phyloP scores from a whole-genome alignment of 495 filamentous ascomycete genomes.

The Rusavskia elegans region DNA sequence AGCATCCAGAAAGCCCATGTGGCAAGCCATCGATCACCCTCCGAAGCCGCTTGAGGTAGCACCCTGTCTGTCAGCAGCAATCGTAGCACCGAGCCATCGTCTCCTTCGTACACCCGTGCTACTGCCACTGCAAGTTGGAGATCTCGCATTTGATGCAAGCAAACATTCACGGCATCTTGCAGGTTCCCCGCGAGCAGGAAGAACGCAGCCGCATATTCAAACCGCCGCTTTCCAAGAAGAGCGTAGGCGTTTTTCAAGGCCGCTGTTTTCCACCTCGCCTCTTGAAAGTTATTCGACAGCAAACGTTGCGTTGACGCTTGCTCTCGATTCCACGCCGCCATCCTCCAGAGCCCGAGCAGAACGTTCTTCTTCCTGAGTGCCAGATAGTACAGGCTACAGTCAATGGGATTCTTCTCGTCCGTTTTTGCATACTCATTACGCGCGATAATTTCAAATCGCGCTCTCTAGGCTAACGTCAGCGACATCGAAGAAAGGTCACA shows the following conservation, averaged over 20 bases:
- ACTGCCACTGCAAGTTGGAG: conserved; percentile 84
- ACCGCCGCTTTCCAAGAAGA: conserved; percentile 79
- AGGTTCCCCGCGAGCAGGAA: conserved; percentile 83
- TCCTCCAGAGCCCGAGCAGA: conserved; percentile 84
- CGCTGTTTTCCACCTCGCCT: conserved; percentile 73
- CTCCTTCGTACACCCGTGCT: conserved; percentile 76
- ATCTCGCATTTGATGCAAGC: conserved; percentile 70
- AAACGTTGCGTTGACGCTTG: conserved; percentile 62
- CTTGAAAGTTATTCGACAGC: conserved; percentile 73
- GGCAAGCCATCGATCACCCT: conserved; percentile 86
- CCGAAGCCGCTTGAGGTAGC: conserved; percentile 55
- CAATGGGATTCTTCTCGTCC: conserved; percentile 80
- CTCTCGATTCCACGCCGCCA: conserved; percentile 82
- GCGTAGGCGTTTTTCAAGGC: conserved; percentile 96
- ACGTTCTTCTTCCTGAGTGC: conserved; percentile 85
- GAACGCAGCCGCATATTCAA: conserved; percentile 91
- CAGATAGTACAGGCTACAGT: conserved; percentile 84
- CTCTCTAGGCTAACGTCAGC: conserved; percentile 33
- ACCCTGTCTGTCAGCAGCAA: conserved; percentile 67
- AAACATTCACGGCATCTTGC: conserved; percentile 71
- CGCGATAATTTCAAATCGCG: conserved; percentile 77
- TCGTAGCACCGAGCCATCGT: conserved; percentile 56
- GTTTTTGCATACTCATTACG: conserved; percentile 85
- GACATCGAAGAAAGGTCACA: background rate
- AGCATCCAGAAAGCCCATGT: conserved; percentile 97